Conservation (phyloP, 495 filamentous ascomycete genomes). For the Beverwykella pulmonaria region DNA sequence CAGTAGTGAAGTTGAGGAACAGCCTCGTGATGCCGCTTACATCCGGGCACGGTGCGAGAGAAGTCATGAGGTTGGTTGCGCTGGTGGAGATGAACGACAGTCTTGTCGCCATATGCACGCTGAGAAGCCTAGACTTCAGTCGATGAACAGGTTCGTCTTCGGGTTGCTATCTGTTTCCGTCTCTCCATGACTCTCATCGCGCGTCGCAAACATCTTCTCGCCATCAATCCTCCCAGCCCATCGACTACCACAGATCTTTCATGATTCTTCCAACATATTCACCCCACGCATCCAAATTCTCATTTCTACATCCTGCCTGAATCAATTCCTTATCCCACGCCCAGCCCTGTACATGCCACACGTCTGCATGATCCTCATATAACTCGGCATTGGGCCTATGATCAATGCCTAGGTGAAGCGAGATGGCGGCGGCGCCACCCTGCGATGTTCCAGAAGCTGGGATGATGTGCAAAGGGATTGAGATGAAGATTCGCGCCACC, state of each 20-base stretch:
- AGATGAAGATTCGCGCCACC: not conserved
- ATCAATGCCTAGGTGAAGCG: not conserved
- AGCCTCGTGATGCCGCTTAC: not conserved
- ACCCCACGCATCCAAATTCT: not conserved
- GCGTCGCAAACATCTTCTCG: not conserved
- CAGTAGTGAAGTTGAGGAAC: not conserved
- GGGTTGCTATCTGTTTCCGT: not conserved
- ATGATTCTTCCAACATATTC: not conserved
- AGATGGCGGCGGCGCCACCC: not conserved
- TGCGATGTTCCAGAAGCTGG: not conserved
- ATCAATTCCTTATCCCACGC: not conserved
- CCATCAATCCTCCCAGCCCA: not conserved
- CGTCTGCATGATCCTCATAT: not conserved
- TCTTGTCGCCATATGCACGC: not conserved
- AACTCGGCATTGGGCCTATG: not conserved
- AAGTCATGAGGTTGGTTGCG: not conserved
- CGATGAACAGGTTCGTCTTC: not conserved
- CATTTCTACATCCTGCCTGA: not conserved
- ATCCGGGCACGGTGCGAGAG: not conserved
- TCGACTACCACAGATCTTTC: not conserved
- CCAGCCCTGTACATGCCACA: not conserved
- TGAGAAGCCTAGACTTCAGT: not conserved
- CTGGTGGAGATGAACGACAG: not conserved
- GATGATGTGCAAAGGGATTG: not conserved
- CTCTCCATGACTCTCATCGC: not conserved